A percentile compares a stretch with the other conserved stretches of the same genome.
These are phyloP conservation scores for Chaetomium sp. DNA, from an alignment of 2,329 filamentous ascomycete genomes.

Conservation along the genomic window DNA sequence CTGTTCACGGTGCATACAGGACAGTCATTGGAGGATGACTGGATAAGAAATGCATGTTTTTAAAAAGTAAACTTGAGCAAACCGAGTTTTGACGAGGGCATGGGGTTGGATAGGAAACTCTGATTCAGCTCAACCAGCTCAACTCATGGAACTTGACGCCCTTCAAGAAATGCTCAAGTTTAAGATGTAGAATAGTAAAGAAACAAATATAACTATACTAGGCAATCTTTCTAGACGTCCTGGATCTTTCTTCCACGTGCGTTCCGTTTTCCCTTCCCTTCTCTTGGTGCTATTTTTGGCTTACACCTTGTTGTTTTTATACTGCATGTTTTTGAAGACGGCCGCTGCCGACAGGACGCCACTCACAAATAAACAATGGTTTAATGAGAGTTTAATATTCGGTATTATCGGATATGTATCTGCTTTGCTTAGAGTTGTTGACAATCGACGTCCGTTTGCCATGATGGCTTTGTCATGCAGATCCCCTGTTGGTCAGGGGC, in stretches of 20 bases:
- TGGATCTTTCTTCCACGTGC: not conserved
- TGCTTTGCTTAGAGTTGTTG: not conserved
- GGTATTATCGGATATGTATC: not conserved
- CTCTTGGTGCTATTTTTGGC: not conserved
- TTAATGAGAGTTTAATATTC: not conserved
- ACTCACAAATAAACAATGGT: not conserved
- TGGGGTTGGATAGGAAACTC: not conserved
- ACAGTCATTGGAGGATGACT: not conserved
- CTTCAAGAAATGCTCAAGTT: not conserved
- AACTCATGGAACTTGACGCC: not conserved
- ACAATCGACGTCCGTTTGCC: not conserved
- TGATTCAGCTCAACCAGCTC: not conserved
- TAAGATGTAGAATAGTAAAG: not conserved
- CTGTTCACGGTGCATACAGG: not conserved
- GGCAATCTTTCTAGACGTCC: not conserved
- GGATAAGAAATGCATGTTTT: not conserved
- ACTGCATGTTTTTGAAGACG: not conserved
- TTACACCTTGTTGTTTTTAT: not conserved
- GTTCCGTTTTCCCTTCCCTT: not conserved
- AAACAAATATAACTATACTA: not conserved
- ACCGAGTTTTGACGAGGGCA: too few relatives aligned
- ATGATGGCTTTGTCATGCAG: slow-evolving; percentile 9
- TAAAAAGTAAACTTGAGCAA: not conserved
- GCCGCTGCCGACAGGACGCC: not conserved
- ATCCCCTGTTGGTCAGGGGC: slow-evolving; percentile 9